Evolutionary conservation across 1,284 basidiomycete genomes (phyloP).

Genomic region (Leccinum angustisporum): DNA sequence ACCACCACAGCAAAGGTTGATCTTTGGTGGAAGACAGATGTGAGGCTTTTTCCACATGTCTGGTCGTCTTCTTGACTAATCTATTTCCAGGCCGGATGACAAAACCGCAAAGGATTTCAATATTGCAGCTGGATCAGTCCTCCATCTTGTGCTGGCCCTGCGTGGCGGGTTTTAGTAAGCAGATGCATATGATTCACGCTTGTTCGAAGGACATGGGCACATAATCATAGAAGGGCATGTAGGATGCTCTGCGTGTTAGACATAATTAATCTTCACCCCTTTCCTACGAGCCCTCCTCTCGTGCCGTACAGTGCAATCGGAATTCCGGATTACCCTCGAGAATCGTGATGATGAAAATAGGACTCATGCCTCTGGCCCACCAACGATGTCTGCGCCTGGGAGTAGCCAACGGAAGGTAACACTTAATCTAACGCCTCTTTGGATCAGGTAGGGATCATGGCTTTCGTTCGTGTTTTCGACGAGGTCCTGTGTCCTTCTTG

Average conservation of each 20-base stretch:
- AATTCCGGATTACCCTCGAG: slow-evolving; percentile 1
- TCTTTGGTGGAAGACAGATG: slow-evolving; percentile 96
- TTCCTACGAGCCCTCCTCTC: slow-evolving; percentile 10
- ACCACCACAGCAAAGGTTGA: slow-evolving; percentile 93
- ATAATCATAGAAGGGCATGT: slow-evolving; percentile 28
- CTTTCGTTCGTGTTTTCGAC: slow-evolving; percentile 37
- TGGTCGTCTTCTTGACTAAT: slow-evolving; percentile 4
- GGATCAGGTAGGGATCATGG: slow-evolving; percentile 40
- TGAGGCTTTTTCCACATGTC: slow-evolving; percentile 44
- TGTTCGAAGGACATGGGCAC: slow-evolving; percentile 20
- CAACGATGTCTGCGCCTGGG: slow-evolving; percentile 74
- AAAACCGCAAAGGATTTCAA: slow-evolving; percentile 85
- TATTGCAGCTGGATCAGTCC: slow-evolving; percentile 78
- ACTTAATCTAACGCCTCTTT: slow-evolving; percentile 62
- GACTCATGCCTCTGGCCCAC: slow-evolving; percentile 37
- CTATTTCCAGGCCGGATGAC: slow-evolving; percentile 68
- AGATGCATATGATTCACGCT: slow-evolving; percentile 6
- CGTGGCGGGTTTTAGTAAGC: slow-evolving; percentile 63
- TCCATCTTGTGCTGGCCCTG: slow-evolving; percentile 91
- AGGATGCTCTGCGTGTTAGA: slow-evolving; percentile 23
- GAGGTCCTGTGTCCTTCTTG: slow-evolving; percentile 49
- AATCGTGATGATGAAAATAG: slow-evolving; percentile 10
- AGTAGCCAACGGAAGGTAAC: slow-evolving; percentile 79
- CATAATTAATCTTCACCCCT: slow-evolving; percentile 29
- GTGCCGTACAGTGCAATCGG: slow-evolving; percentile 3